Base-by-base conservation (phyloP, 2,329 filamentous ascomycete genomes). In the Trichoderma hamatum region DNA sequence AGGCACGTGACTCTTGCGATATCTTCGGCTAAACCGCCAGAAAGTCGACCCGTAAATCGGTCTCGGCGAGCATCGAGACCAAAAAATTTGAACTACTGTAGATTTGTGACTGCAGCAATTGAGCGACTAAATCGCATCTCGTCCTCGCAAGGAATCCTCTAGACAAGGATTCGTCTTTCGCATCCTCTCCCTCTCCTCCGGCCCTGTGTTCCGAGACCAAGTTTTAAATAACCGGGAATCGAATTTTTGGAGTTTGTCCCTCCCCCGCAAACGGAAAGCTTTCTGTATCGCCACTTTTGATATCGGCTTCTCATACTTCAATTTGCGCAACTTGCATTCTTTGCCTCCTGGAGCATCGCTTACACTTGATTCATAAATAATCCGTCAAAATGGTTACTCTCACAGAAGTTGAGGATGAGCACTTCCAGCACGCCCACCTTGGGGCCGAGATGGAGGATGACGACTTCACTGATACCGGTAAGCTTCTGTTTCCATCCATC, bases 341-440 rank as follows among this genome's bases (percentile, higher is more conserved):
- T 58, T n/a, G 43, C 21, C 39, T 46, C 49, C 19, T 14, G 39
- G n/a, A 24, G 21, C 19, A 39, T 28, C 46, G 11, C 16, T 24
- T 19, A 32, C 14, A 5, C 11, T 64, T 21, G 14, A 28, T 28
- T 52, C 39, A 43, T 13, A 28, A 2, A 60, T 64, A 73, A 76
- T 68, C 72, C 70, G 73, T 69, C 82, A 90, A 81, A 76, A 97
- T 98, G 95, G 95, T 98, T 82, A 93, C 95, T 83, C 92, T 98
- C 79, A 92, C 93, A 79, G 95, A 98, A 86, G 95, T 98, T 78
- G 91, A 96, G 80, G 95, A 98, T 80, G 94, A 97, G 87, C 92
- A 96, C 83, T 97, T 97, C 85, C 86, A 91, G 83, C 84, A 88
- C 80, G 84, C 86, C 74, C 90, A 91, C 77, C 83, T 89, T 71